These are phyloP conservation scores for Monascus purpureus DNA, from an alignment of 495 filamentous ascomycete genomes.

Conservation along the genomic window DNA sequence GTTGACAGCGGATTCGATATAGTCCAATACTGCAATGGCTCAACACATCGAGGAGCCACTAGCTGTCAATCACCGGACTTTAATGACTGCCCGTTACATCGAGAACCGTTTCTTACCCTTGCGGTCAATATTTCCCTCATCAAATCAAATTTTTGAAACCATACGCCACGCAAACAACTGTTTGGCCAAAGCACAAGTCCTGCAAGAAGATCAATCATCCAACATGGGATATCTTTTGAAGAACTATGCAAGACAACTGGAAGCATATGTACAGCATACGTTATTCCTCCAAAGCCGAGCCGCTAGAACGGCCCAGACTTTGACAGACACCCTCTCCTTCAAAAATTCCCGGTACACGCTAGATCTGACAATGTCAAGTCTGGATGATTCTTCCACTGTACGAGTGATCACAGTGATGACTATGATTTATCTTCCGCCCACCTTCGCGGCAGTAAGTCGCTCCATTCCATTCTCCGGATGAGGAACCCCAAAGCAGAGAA, in stretches of 20 bases:
- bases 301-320: constrained; percentile 16
- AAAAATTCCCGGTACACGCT: constrained; percentile 26
- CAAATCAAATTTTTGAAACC: constrained; percentile 3
- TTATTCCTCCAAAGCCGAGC: constrained; percentile 17
- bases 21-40: constrained; percentile 12
- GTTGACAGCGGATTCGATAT: too few species aligned
- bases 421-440: constrained; percentile 28
- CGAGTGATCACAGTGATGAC: constrained; percentile 28
- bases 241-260: constrained; percentile 5
- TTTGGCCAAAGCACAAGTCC: constrained; percentile 1
- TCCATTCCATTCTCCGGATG: background rate
- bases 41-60: constrained; percentile 18
- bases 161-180: constrained; percentile 4
- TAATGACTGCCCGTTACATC: constrained; percentile 12
- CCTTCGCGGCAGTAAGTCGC: constrained; percentile 29
- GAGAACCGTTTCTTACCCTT: constrained; percentile 15
- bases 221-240: constrained; percentile 5
- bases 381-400: constrained; percentile 18
- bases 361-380: constrained; percentile 23
- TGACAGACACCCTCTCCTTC: constrained; percentile 23
- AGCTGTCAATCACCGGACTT: constrained; percentile 17
- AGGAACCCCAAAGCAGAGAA: too few species aligned
- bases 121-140: constrained; percentile 6
- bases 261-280: constrained; percentile 14
- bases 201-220: background rate